Base-by-base conservation (phyloP, 2,329 filamentous ascomycete genomes). In the Polytolypa hystricis region DNA sequence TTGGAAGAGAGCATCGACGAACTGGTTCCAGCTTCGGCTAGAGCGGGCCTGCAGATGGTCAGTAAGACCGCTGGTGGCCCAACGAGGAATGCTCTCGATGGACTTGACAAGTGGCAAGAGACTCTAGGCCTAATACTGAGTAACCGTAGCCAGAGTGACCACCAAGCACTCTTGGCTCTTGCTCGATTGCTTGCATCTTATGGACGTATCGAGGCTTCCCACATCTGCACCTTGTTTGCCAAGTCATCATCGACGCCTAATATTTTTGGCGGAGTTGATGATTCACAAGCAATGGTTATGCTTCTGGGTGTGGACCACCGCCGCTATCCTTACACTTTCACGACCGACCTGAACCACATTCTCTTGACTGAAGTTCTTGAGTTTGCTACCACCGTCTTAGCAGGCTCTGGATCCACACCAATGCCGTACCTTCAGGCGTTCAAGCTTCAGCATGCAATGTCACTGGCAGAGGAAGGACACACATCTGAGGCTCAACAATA, bases 361-460 rank as follows among this genome's bases (percentile, higher is more conserved):
- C 68, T 95, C 34, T 72, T 98, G n/a, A 96, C 85, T 28, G 91
- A 99, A 57, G 77, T 94, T 0, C 96, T 93, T 51, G 91, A 99
- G 56, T 96, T 85, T 56, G 86, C 84, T 0, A 67, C 84, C 8
- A 83, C 83, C 7, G 71, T 96, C 10, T 69, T 80, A 2, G 72
- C 71, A 15, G 66, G 68, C 18, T 69, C 71, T 2, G 63, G 69
- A 15, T 59, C 69, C 0, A 65, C 75, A 21, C 70, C 73, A 27
- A 73, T 83, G 40, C 84, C 89, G 9, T 87, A 98, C 58, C 64
- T 99, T 21, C 77, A 93, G 39, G 77, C 80, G 1, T 96, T 93
- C 69, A 98, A 96, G 60, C 69, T 96, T 28, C 79, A 91, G 38
- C 83, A 95, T 58, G 91, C 91, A 5, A 75, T 81, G 51, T 73